Percentiles rank a stretch among this genome's conserved stretches.
phyloP scores from a whole-genome alignment of 2,329 filamentous ascomycete genomes.

The Phyllosticta capitalensis region DNA sequence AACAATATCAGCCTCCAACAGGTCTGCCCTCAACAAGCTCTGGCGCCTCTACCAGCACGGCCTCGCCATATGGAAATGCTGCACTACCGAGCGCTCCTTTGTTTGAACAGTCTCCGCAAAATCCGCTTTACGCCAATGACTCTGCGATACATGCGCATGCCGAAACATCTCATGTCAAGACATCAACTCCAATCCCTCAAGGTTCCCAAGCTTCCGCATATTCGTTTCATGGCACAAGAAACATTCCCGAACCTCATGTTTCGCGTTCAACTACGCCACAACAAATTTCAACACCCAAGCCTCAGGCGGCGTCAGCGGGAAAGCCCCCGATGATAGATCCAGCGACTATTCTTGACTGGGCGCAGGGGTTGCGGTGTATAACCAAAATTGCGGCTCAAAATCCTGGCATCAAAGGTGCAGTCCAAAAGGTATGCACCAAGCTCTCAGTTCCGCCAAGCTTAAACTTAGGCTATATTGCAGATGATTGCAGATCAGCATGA shows the following conservation, averaged over 20 bases:
- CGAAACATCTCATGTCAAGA: background rate
- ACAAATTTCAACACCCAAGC: background rate
- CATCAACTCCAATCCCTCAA: background rate
- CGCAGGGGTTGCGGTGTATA: slow-evolving; percentile 36
- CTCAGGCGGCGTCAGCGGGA: background rate
- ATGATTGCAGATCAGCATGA: slow-evolving; percentile 55
- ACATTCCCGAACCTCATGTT: background rate
- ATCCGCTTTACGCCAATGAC: too few species aligned
- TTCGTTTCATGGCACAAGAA: background rate
- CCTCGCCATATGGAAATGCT: background rate
- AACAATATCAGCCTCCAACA: background rate
- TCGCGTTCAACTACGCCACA: background rate
- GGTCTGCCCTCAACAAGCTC: background rate
- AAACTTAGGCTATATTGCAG: slow-evolving; percentile 19
- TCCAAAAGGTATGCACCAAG: slow-evolving; percentile 29
- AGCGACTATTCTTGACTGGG: slow-evolving; percentile 40
- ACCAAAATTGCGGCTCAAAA: slow-evolving; percentile 39
- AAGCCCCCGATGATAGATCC: slow-evolving; percentile 31
- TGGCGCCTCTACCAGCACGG: background rate
- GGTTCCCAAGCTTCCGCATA: background rate
- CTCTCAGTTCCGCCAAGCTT: slow-evolving; percentile 11
- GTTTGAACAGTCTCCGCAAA: too few species aligned
- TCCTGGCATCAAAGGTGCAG: slow-evolving; percentile 28
- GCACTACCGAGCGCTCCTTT: background rate
- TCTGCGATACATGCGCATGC: background rate